Evolutionary conservation across 2,329 filamentous ascomycete genomes (phyloP).

Genomic region (Ampelomyces quisqualis): DNA sequence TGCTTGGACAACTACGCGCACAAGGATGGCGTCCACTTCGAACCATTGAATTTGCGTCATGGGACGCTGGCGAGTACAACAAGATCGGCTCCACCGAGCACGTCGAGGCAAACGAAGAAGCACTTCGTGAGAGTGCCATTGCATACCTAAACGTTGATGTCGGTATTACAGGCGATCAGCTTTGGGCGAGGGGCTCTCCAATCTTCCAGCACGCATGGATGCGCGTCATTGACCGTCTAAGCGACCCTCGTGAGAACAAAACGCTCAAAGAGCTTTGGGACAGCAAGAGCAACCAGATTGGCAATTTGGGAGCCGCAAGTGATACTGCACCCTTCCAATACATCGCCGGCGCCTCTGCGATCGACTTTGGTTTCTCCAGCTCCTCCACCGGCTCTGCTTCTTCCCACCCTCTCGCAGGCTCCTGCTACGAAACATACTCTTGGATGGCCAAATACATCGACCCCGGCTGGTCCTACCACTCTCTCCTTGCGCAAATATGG

Average conservation of each 20-base stretch:
- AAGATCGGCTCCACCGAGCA: conserved; percentile 91
- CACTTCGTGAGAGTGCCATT: conserved; percentile 70
- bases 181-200: conserved; percentile 78
- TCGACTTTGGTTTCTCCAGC: conserved; percentile 80
- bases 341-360: conserved; percentile 81
- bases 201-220: conserved; percentile 71
- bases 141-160: conserved; percentile 92
- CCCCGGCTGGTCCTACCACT: conserved; percentile 79
- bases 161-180: conserved; percentile 72
- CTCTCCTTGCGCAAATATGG: conserved; percentile 74
- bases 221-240: conserved; percentile 71
- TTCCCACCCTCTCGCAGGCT: conserved; percentile 67
- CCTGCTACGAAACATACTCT: conserved; percentile 85
- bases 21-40: conserved; percentile 87
- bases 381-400: conserved; percentile 32
- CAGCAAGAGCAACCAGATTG: conserved; percentile 58
- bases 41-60: conserved; percentile 96
- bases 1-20: conserved; percentile 75
- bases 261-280: conserved; percentile 78
- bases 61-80: conserved; percentile 94
- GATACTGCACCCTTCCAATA: conserved; percentile 91
- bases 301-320: conserved; percentile 69
- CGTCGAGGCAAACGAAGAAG: conserved; percentile 79
- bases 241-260: conserved; percentile 68
- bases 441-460: conserved; percentile 82